These are phyloP conservation scores for Puccinia triticina DNA, from an alignment of 1,284 basidiomycete genomes.

Conservation along the genomic window DNA sequence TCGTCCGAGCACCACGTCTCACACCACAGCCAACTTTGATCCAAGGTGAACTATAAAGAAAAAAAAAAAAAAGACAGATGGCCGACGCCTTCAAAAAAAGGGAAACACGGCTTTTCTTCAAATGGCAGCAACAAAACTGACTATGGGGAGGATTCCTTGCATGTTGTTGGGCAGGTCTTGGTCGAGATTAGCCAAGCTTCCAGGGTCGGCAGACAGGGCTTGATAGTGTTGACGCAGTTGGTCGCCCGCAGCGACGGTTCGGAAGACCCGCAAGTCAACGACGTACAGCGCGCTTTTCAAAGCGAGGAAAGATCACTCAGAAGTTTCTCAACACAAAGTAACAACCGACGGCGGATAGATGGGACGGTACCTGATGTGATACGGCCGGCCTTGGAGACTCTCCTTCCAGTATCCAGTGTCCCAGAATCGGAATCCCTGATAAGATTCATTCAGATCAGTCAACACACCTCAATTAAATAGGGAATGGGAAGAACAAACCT, in stretches of 20 bases:
- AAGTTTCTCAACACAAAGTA: not conserved
- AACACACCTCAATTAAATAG: slow-evolving; percentile 66
- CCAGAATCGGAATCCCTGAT: slow-evolving; percentile 58
- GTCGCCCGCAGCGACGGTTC: slow-evolving; percentile 73
- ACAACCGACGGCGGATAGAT: not conserved
- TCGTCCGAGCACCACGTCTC: slow-evolving; percentile 75
- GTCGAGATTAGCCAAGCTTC: slow-evolving; percentile 90
- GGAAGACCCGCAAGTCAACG: slow-evolving; percentile 91
- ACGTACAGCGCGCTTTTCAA: slow-evolving; percentile 82
- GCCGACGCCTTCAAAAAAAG: not conserved
- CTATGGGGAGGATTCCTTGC: slow-evolving; percentile 80
- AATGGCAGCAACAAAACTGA: slow-evolving; percentile 63
- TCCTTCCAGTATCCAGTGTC: slow-evolving; percentile 77
- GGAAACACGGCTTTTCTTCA: too few species aligned
- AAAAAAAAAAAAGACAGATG: not conserved
- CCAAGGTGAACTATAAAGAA: slow-evolving; percentile 71
- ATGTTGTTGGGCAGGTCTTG: slow-evolving; percentile 95
- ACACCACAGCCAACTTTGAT: slow-evolving; percentile 88
- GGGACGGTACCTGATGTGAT: slow-evolving; percentile 77
- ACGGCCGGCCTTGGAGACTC: slow-evolving; percentile 75
- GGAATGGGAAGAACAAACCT: slow-evolving; percentile 71
- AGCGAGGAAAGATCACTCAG: slow-evolving; percentile 53
- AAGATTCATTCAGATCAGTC: not conserved
- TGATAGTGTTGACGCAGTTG: slow-evolving; percentile 86
- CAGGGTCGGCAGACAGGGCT: slow-evolving; percentile 85